A percentile compares a stretch with the other conserved stretches of the same genome.
Conservation (phyloP, 768 basidiomycete species). For the Kwoniella mangroviensis region DNA sequence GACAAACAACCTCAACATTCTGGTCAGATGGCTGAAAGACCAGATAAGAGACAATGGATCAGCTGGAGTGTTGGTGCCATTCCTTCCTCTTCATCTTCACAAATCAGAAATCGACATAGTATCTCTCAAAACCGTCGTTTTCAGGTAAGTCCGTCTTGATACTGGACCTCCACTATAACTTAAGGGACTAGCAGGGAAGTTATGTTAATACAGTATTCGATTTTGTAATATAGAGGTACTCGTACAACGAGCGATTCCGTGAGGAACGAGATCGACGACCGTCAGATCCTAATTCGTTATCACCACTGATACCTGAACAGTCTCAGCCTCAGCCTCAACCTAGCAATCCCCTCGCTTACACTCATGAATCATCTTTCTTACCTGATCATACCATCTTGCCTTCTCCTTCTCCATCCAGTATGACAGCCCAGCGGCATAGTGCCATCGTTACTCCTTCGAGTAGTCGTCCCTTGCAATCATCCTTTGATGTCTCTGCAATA, state of each 20-base stretch:
- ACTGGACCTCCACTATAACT: too few species aligned
- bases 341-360: background rate
- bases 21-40: background rate
- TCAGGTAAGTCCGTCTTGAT: background rate
- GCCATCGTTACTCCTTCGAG: background rate
- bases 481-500: background rate
- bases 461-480: background rate
- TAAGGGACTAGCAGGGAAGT: too few species aligned
- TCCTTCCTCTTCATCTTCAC: background rate
- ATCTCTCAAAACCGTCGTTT: background rate
- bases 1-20: background rate
- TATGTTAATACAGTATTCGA: background rate
- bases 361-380: background rate
- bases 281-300: conserved; percentile 22
- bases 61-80: conserved; percentile 3
- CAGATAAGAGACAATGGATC: background rate
- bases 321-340: background rate
- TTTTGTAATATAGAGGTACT: background rate
- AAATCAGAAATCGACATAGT: conserved; percentile 2
- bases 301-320: conserved; percentile 9
- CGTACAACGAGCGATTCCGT: background rate
- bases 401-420: background rate
- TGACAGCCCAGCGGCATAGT: background rate
- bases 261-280: conserved; percentile 19
- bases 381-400: background rate